These are phyloP conservation scores for Colletotrichum filicis DNA, from an alignment of 2,329 filamentous ascomycete species.

Conservation along the genomic window DNA sequence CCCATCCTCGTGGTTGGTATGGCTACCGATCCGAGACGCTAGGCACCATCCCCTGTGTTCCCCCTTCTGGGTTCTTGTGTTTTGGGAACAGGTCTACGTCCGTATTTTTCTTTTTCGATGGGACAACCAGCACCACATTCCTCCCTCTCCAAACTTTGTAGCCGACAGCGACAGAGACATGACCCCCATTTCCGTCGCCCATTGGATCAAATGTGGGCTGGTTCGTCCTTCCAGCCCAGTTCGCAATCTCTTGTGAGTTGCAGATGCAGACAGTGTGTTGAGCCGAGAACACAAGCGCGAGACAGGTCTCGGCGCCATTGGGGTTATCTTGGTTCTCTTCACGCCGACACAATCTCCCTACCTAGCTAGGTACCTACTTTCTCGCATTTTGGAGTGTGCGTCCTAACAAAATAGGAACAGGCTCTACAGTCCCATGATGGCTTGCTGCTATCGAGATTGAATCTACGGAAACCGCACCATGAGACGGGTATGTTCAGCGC, in stretches of 20 bases:
- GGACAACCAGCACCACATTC: neutral
- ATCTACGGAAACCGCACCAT: neutral
- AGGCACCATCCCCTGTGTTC: neutral
- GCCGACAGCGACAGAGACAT: neutral
- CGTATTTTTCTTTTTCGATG: conserved; percentile 14
- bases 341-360: neutral
- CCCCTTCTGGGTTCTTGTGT: neutral
- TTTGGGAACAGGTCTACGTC: conserved; percentile 5
- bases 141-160: neutral
- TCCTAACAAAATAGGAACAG: neutral
- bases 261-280: neutral
- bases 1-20: neutral
- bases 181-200: neutral
- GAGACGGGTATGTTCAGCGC: neutral
- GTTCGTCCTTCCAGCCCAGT: neutral
- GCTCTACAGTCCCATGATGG: neutral
- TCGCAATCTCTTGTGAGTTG: conserved; percentile 8
- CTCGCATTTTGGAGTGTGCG: neutral
- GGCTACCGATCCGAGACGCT: neutral
- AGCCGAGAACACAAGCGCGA: neutral
- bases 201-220: neutral
- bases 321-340: neutral
- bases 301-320: conserved; percentile 26
- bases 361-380: neutral
- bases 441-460: neutral